phyloP scores from a whole-genome alignment of 1,139 yeast species.

The Saccharomycopsis hybrid region DNA sequence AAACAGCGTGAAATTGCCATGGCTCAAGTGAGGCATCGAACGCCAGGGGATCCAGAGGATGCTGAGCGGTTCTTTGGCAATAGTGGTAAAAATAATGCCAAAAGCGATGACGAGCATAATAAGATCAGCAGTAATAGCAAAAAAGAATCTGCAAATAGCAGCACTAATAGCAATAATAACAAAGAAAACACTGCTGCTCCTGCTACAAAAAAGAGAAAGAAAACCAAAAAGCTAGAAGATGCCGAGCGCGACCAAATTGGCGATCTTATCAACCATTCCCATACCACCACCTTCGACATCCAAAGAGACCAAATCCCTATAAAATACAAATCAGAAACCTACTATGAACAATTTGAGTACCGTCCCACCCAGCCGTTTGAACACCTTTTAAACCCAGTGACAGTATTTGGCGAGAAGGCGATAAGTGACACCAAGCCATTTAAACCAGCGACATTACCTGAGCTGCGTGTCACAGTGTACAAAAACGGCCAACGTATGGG shows the following conservation, averaged over 20 bases:
- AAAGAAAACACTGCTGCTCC: too few species aligned
- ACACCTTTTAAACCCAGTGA: constrained; percentile 66
- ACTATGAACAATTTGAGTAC: constrained; percentile 84
- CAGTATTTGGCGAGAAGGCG: constrained; percentile 63
- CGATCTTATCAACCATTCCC: constrained; percentile 12
- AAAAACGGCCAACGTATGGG: constrained; percentile 73
- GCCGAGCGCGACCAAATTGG: constrained; percentile 23
- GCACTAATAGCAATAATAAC: too few species aligned
- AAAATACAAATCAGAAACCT: constrained; percentile 67
- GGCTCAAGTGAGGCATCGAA: constrained; percentile 29
- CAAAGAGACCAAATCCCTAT: constrained; percentile 85
- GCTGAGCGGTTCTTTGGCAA: constrained; percentile 12
- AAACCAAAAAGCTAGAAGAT: constrained; percentile 24
- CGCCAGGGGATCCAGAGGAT: constrained; percentile 27
- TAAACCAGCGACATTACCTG: constrained; percentile 41
- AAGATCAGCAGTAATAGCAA: too few species aligned
- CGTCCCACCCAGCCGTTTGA: constrained; percentile 71
- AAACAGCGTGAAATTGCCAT: constrained; percentile 37
- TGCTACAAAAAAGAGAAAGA: constrained; percentile 24
- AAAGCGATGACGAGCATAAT: too few species aligned
- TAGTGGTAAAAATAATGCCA: too few species aligned
- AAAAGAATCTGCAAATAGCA: constrained; percentile 23
- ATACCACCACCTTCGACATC: constrained; percentile 31
- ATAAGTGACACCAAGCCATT: constrained; percentile 35
- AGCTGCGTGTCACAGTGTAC: constrained; percentile 58